Evolutionary conservation across 441 rosid species (phyloP).

Genomic region (Euphorbia corollata): DNA sequence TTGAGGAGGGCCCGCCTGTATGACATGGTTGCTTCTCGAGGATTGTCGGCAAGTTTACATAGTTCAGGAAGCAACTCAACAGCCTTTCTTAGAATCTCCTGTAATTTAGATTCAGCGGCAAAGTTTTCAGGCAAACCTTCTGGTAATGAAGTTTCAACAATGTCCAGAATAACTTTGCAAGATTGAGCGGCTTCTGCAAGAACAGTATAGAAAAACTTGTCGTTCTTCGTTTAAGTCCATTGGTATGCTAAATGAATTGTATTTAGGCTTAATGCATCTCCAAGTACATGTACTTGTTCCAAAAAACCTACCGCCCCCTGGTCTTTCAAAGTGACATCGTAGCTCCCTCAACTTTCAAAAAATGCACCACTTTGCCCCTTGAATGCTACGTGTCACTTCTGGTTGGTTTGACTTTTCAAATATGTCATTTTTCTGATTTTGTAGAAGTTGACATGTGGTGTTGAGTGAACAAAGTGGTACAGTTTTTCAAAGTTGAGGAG

Average conservation of each 20-base stretch:
- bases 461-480: too few species aligned
- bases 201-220: constrained; percentile 9
- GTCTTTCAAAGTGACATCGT: too few species aligned
- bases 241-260: not conserved
- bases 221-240: not conserved
- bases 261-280: too few species aligned
- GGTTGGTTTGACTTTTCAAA: too few species aligned
- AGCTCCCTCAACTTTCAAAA: too few species aligned
- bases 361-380: too few species aligned
- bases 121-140: constrained; percentile 70
- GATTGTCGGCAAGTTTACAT: constrained; percentile 63
- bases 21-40: constrained; percentile 58
- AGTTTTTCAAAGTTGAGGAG: too few species aligned
- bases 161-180: constrained; percentile 73
- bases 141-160: constrained; percentile 67
- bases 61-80: constrained; percentile 86
- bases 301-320: too few species aligned
- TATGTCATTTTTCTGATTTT: too few species aligned
- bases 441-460: too few species aligned
- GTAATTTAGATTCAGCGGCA: constrained; percentile 58
- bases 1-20: constrained; percentile 65
- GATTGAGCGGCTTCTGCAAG: constrained; percentile 87
- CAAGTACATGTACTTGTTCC: too few species aligned
- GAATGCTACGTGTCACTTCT: too few species aligned
- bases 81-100: constrained; percentile 60